Percentiles rank a stretch among this genome's conserved stretches.
These are phyloP conservation scores for Cucurbita pepo DNA, from an alignment of 306 rosid species.

Conservation along the genomic window DNA sequence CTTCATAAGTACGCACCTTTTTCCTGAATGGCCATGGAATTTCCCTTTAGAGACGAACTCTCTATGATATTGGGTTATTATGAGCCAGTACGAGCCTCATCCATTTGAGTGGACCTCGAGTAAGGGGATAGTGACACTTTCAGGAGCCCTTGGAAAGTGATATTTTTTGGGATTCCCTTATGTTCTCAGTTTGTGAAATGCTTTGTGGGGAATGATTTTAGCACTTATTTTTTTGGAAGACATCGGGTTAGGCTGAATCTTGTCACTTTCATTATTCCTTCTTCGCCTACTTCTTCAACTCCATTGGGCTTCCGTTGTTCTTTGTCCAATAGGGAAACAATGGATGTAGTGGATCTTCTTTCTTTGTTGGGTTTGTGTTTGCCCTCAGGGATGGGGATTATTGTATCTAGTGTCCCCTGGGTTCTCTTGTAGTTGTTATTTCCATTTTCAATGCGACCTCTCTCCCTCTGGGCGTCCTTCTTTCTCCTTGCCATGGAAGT, in stretches of 20 bases:
- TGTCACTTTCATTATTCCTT: background rate
- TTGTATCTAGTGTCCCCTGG: background rate
- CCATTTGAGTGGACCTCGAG: background rate
- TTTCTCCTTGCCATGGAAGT: background rate
- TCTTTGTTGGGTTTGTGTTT: background rate
- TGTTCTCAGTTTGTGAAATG: background rate
- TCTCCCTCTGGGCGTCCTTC: background rate
- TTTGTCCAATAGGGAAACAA: background rate
- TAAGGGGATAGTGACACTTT: background rate
- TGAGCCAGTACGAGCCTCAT: background rate
- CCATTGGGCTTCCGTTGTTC: background rate
- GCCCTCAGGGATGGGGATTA: background rate
- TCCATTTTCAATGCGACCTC: background rate
- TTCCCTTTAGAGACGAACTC: background rate
- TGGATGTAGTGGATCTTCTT: background rate
- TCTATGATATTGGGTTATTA: background rate
- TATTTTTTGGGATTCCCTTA: background rate
- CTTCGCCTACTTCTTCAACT: background rate
- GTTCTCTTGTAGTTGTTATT: background rate
- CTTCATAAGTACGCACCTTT: background rate
- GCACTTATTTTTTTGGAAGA: background rate
- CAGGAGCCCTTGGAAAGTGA: background rate
- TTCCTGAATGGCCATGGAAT: background rate
- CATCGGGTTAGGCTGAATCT: background rate
- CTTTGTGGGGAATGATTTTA: background rate